A percentile compares a stretch with the other conserved stretches of the same genome.
These are phyloP conservation scores for Didymella glomerata DNA, from an alignment of 2,329 filamentous ascomycete genomes.

Conservation along the genomic window DNA sequence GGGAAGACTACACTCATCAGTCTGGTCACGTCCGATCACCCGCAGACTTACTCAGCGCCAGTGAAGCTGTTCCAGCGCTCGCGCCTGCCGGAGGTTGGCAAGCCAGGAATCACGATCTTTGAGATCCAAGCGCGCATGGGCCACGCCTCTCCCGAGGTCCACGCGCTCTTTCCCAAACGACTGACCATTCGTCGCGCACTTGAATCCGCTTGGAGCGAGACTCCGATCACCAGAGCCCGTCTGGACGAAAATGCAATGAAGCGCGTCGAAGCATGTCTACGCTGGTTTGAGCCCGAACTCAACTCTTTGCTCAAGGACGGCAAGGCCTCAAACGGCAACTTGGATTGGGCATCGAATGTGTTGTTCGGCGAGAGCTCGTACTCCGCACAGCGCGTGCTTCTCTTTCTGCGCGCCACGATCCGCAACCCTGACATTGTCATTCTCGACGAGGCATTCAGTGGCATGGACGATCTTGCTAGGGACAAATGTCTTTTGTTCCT, in stretches of 20 bases:
- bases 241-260: slow-evolving; percentile 65
- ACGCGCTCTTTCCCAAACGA: slow-evolving; percentile 85
- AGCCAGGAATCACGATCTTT: slow-evolving; percentile 84
- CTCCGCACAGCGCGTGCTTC: slow-evolving; percentile 80
- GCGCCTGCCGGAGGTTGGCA: slow-evolving; percentile 76
- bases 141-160: slow-evolving; percentile 92
- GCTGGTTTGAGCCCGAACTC: slow-evolving; percentile 82
- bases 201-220: slow-evolving; percentile 90
- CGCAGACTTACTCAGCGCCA: slow-evolving; percentile 89
- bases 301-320: slow-evolving; percentile 58
- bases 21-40: slow-evolving; percentile 93
- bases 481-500: slow-evolving; percentile 89
- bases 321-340: slow-evolving; percentile 11
- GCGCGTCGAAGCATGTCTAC: slow-evolving; percentile 73
- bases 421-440: slow-evolving; percentile 58
- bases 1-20: slow-evolving; percentile 96
- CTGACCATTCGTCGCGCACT: slow-evolving; percentile 77
- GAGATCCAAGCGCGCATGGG: slow-evolving; percentile 90
- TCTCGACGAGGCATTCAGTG: slow-evolving; percentile 61
- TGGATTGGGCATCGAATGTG: slow-evolving; percentile 72
- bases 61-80: slow-evolving; percentile 85
- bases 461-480: slow-evolving; percentile 67
- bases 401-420: slow-evolving; percentile 72
- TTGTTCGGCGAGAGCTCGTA: slow-evolving; percentile 80
- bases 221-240: slow-evolving; percentile 75